Percentiles rank a stretch among this genome's conserved stretches.
These are phyloP conservation scores for Populus deltoides DNA, from an alignment of 345 rosid species.

Conservation along the genomic window DNA sequence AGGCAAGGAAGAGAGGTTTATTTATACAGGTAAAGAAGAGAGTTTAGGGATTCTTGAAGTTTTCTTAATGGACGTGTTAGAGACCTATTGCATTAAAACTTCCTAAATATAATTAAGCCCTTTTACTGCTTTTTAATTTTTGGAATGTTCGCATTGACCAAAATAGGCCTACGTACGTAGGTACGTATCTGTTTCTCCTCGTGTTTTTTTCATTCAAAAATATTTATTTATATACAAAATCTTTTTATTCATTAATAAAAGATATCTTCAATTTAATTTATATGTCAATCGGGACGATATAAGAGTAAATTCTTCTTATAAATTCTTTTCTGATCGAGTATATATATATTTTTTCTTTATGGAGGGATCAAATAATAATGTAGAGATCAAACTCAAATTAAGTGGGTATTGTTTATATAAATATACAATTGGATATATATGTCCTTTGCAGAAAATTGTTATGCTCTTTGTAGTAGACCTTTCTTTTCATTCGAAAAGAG, in stretches of 20 bases:
- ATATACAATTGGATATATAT: neutral
- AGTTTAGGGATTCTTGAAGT: constrained; percentile 17
- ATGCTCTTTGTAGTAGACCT: too few relatives aligned
- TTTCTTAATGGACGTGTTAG: neutral
- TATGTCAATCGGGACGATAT: too few relatives aligned
- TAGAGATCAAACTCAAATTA: too few relatives aligned
- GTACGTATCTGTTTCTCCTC: neutral
- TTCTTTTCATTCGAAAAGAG: too few relatives aligned
- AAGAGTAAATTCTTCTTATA: too few relatives aligned
- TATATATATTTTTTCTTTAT: too few relatives aligned
- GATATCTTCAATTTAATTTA: too few relatives aligned
- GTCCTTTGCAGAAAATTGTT: neutral
- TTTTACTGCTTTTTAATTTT: neutral
- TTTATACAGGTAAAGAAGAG: constrained; percentile 12
- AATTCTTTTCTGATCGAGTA: too few relatives aligned
- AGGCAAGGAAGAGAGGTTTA: neutral
- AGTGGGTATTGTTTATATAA: too few relatives aligned
- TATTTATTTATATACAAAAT: neutral
- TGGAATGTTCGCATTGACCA: neutral
- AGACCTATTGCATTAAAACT: constrained; percentile 8
- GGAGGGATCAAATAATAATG: too few relatives aligned
- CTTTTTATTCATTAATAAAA: too few relatives aligned
- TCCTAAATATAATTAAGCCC: neutral
- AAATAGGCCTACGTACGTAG: neutral
- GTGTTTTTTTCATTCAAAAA: neutral